Evolutionary conservation across 805 yeast species (phyloP), one percentile per base, ranked within the genome.

Genomic region (Blastobotrys mokoenaii): DNA sequence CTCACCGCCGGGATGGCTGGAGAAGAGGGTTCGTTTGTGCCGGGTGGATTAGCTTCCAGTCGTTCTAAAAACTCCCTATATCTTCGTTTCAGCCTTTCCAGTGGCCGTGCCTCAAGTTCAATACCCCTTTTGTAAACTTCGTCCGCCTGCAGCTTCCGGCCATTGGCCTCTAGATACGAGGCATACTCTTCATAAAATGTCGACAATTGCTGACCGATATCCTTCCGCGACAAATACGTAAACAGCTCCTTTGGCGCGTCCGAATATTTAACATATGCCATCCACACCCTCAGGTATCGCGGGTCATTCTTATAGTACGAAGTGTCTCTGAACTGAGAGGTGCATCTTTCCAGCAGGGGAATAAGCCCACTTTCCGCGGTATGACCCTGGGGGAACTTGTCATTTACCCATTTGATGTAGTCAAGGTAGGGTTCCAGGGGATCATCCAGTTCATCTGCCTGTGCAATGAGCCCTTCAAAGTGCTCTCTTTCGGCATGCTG

Each of bases 141-240:
- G 2, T 67, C 66, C 0, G 95, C 94, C 46, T 79, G 82, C 2
- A 55, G 53, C 18, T 48, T 38, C 46, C 75, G 71, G 16, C 72
- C 71, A 14, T 62, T 63, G 0, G 67, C 38, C 56, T 84, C 94
- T 46, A 82, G 61, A 46, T 66, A 76, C 29, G 71, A 69, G 1
- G 95, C 85, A 65, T 84, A 86, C 48, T 77, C 82, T 58, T 87
- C 96, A 58, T 88, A 90, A 59, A 74, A 88, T 15, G 78, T 55
- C 0, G 96, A 78, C 42, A 86, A 66, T 34, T 69, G 69, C 30
- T 57, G 59, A 0, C 96, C 97, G 31, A 90, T 84, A 40, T 73
- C 77, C 51, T 82, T 79, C 49, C 80, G 75, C 37, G 80, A 76
- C 63, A 90, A 68, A 57, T 81, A 87, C 4, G 76, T 69, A 60